A percentile compares a stretch with the other conserved stretches of the same genome.
These are phyloP conservation scores for Trifolium fragiferum DNA, from an alignment of 306 rosid species.

Conservation along the genomic window DNA sequence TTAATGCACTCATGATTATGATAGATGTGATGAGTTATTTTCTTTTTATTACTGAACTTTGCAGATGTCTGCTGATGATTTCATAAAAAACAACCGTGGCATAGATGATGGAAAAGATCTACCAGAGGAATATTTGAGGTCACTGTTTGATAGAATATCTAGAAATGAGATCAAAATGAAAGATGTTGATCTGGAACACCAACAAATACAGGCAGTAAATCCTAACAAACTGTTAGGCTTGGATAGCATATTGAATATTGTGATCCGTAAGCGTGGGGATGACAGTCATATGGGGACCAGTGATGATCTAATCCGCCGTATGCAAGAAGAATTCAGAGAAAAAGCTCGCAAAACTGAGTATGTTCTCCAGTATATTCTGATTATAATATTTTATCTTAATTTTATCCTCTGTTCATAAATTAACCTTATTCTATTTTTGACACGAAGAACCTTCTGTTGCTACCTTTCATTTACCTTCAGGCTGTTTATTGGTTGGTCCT, in stretches of 20 bases:
- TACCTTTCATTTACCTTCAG: conserved; percentile 10
- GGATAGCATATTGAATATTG: conserved; percentile 94
- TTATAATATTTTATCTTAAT: conserved; percentile 22
- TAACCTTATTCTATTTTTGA: conserved; percentile 26
- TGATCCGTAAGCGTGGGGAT: conserved; percentile 86
- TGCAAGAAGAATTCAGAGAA: conserved; percentile 99
- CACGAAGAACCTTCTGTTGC: conserved; percentile 29
- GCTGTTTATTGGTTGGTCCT: conserved; percentile 16
- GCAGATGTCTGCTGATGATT: conserved; percentile 99
- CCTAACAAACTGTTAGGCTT: conserved; percentile 86
- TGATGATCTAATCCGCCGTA: conserved; percentile 89
- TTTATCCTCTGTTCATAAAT: conserved; percentile 30
- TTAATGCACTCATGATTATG: conserved; percentile 36
- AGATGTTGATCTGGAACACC: conserved; percentile 82
- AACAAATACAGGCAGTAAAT: conserved; percentile 83
- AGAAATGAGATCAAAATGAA: conserved; percentile 99
- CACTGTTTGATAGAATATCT: conserved; percentile 89
- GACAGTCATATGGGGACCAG: conserved; percentile 89
- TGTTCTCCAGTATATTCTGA: conserved; percentile 44
- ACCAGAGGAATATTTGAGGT: conserved; percentile 88
- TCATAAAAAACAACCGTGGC: conserved; percentile 97
- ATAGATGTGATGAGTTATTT: conserved; percentile 37
- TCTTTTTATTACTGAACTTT: conserved; percentile 40
- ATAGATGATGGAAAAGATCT: conserved; percentile 99
- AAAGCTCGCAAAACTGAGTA: conserved; percentile 99